Conservation (phyloP, 441 rosid species). For the Populus hybrid region DNA sequence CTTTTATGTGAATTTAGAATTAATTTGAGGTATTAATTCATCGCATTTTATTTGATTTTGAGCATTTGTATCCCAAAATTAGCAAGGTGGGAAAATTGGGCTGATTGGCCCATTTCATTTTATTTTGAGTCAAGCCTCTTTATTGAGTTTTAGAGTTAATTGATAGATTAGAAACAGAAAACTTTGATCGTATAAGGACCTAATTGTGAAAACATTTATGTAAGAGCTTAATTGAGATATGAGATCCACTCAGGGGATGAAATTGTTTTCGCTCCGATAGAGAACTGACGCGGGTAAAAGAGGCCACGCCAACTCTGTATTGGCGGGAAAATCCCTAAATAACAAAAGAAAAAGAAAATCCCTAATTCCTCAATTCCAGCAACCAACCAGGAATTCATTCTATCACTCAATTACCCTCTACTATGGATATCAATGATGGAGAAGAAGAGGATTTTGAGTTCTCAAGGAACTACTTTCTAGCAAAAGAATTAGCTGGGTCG, state of each 20-base stretch:
- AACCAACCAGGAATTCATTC: background rate
- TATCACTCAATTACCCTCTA: background rate
- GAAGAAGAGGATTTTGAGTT: conserved; percentile 75
- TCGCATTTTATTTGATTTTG: no score
- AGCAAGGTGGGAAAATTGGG: no score
- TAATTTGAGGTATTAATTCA: no score
- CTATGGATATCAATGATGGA: conserved; percentile 41
- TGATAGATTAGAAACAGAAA: background rate
- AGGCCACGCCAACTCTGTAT: background rate
- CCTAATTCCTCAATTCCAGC: background rate
- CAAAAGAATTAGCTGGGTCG: conserved; percentile 64
- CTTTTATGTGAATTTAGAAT: no score
- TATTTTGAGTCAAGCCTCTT: no score
- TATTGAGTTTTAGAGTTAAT: no score
- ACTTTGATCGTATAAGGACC: background rate
- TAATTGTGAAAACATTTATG: no score
- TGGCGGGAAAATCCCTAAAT: background rate
- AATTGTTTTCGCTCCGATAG: background rate
- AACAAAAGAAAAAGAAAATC: background rate
- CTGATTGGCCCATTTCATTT: no score
- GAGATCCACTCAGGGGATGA: background rate
- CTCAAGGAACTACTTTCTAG: conserved; percentile 86
- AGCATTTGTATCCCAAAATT: no score
- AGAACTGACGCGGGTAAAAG: background rate
- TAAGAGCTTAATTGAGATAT: background rate